Percentiles rank a stretch among this genome's conserved stretches.
These are phyloP conservation scores for Pyrus bretschneideri DNA, from an alignment of 306 rosid species.

Conservation along the genomic window DNA sequence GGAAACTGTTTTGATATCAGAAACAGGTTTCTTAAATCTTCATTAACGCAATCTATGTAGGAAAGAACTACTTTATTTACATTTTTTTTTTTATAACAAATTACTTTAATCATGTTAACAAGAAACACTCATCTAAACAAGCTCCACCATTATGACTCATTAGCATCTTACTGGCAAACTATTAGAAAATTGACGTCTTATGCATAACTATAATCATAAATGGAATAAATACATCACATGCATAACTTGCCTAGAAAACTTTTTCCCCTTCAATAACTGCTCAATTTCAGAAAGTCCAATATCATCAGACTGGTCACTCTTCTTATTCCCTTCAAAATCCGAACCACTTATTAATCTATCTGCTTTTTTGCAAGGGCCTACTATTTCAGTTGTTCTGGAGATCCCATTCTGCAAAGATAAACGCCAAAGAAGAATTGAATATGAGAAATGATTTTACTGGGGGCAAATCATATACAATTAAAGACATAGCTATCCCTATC, in stretches of 20 bases:
- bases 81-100: too few species aligned
- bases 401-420: slow-evolving; percentile 22
- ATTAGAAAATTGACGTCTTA: background rate
- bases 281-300: slow-evolving; percentile 33
- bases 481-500: background rate
- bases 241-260: slow-evolving; percentile 38
- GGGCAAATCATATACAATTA: background rate
- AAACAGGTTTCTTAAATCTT: background rate
- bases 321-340: slow-evolving; percentile 9
- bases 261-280: slow-evolving; percentile 34
- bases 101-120: background rate
- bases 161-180: background rate
- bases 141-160: background rate
- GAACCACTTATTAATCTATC: slow-evolving; percentile 12
- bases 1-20: background rate
- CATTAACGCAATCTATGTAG: background rate
- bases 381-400: slow-evolving; percentile 14
- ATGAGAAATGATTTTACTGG: background rate
- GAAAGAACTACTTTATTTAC: background rate
- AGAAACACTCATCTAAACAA: background rate
- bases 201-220: background rate
- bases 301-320: slow-evolving; percentile 5
- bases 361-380: slow-evolving; percentile 24
- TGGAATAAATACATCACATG: background rate
- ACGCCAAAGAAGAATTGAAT: slow-evolving; percentile 1